Percentiles rank a stretch among this genome's conserved stretches.
These are phyloP conservation scores for Lentinula sp. DNA, from an alignment of 768 basidiomycete genomes.

Conservation along the genomic window DNA sequence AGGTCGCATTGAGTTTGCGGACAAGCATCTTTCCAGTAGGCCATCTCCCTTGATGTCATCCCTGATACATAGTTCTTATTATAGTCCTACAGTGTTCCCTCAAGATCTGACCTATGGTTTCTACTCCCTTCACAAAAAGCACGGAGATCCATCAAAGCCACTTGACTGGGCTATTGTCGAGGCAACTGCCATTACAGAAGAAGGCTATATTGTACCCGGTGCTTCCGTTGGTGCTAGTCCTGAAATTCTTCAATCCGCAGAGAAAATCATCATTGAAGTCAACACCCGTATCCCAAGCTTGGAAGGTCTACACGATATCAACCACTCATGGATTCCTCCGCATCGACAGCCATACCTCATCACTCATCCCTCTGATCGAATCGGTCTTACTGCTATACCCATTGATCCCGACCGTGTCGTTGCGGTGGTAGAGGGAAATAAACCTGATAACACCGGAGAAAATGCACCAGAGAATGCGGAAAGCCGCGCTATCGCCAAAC, in stretches of 20 bases:
- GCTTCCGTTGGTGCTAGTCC: slow-evolving; percentile 43
- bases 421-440: slow-evolving; percentile 32
- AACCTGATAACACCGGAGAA: slow-evolving; percentile 38
- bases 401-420: slow-evolving; percentile 44
- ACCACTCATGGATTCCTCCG: slow-evolving; percentile 36
- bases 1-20: slow-evolving; percentile 39
- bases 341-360: slow-evolving; percentile 37
- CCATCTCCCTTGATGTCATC: neutral
- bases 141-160: slow-evolving; percentile 36
- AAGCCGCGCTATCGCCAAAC: slow-evolving; percentile 33
- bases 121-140: slow-evolving; percentile 35
- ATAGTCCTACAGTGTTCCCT: slow-evolving; percentile 33
- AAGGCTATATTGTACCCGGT: slow-evolving; percentile 40
- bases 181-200: slow-evolving; percentile 43
- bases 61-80: neutral
- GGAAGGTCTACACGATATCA: slow-evolving; percentile 44
- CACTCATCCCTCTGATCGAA: slow-evolving; percentile 36
- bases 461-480: slow-evolving; percentile 40
- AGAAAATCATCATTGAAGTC: slow-evolving; percentile 45
- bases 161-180: slow-evolving; percentile 47
- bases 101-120: slow-evolving; percentile 44
- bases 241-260: slow-evolving; percentile 40
- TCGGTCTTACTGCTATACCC: slow-evolving; percentile 36
- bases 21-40: slow-evolving; percentile 44
- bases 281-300: slow-evolving; percentile 41